phyloP scores from a whole-genome alignment of 495 filamentous ascomycete genomes.

The Cryomyces antarcticus region DNA sequence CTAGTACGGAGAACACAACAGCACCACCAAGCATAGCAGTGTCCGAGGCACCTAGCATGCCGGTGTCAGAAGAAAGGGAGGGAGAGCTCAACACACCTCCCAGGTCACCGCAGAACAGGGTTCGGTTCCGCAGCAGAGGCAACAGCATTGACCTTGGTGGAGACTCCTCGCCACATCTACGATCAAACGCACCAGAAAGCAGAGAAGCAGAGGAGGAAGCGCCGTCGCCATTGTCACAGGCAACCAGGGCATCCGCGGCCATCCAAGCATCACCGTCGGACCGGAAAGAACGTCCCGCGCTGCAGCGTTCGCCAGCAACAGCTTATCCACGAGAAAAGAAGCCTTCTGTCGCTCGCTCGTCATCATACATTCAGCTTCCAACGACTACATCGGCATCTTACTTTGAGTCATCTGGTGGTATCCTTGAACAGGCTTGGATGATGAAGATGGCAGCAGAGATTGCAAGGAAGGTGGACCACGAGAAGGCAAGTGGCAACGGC shows the following conservation, averaged over 20 bases:
- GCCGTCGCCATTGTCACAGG: not conserved
- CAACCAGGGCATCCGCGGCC: not conserved
- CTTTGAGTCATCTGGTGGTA: conserved; percentile 22
- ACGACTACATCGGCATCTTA: not conserved
- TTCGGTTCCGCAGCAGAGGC: no score
- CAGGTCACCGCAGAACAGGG: conserved; percentile 17
- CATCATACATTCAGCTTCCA: not conserved
- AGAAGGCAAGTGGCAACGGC: conserved; percentile 20
- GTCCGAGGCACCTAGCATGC: conserved; percentile 18
- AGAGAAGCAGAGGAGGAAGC: no score
- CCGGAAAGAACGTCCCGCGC: not conserved
- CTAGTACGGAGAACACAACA: conserved; percentile 19
- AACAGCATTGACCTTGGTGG: no score
- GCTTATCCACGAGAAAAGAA: not conserved
- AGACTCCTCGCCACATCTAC: no score
- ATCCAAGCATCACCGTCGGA: not conserved
- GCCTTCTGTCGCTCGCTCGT: not conserved
- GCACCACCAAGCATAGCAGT: conserved; percentile 32
- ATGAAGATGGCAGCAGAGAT: conserved; percentile 84
- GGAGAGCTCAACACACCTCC: conserved; percentile 32
- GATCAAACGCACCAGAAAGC: no score
- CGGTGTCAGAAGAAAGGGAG: conserved; percentile 29
- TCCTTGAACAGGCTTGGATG: conserved; percentile 72
- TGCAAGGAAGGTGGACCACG: conserved; percentile 61
- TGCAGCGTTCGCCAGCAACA: not conserved